Evolutionary conservation across 208 protist genomes (phyloP), one percentile per base, ranked within the genome.

Genomic region (Leishmania tarentolae): DNA sequence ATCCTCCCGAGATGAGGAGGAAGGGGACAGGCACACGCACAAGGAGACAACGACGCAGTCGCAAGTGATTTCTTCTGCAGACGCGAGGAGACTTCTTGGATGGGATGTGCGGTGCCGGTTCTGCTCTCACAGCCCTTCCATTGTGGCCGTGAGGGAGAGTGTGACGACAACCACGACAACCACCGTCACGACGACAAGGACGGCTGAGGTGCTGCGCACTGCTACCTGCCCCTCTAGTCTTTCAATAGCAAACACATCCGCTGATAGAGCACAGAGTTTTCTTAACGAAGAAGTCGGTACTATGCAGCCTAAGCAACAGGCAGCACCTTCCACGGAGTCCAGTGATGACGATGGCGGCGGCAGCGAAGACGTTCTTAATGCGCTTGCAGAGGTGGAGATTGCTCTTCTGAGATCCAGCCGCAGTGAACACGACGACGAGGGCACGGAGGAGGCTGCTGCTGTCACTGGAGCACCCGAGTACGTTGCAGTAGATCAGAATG

Each of bases 101-200:
- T 69, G 82, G 35, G 72, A 42, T 11, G n/a, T 80, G 8, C 31
- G 44, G 52, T 86, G 82, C 66, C 82, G 47, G 9, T 86, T 75
- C 68, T 86, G 82, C 57, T 77, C 78, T 0, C 74, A 80, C 57
- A 28, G 63, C 17, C 82, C 82, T 11, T 42, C 47, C 31, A 46
- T 63, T 13, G 8, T 40, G 15, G 74, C 76, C 8, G 50, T 70
- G 66, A 73, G 76, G 31, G 78, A 82, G 46, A 75, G 75, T 2
- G 44, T 79, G 13, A 79, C 61, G 21, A 79, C 72, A 0, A 76
- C 63, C 44, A 86, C 72, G 63, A 82, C 78, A 17, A 76, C 82
- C 28, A 78, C 65, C 7, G 68, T 72, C 28, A 78, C 70, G 11
- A 76, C 44, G 50, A 71, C 52, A 53, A 40, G 44, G 19, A 73